Percentiles rank a stretch among this genome's conserved stretches.
phyloP scores from a whole-genome alignment of 2,329 filamentous ascomycete genomes.

The Ascochyta koolunga region DNA sequence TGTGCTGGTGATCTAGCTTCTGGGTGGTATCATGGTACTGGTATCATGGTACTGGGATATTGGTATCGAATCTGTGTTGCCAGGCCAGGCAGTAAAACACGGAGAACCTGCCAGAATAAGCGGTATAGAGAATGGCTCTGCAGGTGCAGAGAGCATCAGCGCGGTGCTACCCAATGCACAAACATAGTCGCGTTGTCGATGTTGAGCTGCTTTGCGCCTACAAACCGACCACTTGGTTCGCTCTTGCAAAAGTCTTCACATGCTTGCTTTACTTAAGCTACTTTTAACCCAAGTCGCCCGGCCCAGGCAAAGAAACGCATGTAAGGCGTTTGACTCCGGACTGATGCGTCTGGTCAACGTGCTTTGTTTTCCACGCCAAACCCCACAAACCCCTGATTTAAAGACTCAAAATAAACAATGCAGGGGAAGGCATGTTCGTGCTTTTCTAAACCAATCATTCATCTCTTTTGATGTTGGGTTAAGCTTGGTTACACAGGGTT shows the following conservation, averaged over 20 bases:
- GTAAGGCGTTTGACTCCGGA: constrained; percentile 17
- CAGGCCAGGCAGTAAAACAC: neutral
- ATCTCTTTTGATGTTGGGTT: constrained; percentile 15
- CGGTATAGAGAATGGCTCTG: constrained; percentile 3
- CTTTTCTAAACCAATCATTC: constrained; percentile 6
- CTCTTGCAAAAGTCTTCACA: neutral
- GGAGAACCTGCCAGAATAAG: constrained; percentile 15
- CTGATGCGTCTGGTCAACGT: constrained; percentile 22
- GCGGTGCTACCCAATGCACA: neutral
- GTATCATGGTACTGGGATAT: constrained; percentile 20
- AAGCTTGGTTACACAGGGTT: constrained; percentile 34
- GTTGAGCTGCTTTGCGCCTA: neutral
- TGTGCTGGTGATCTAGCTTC: constrained; percentile 2
- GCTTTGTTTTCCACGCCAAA: constrained; percentile 22
- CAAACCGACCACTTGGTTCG: neutral
- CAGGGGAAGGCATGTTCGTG: constrained; percentile 5
- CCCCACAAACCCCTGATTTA: constrained; percentile 24
- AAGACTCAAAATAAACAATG: constrained; percentile 12
- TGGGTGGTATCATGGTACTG: constrained; percentile 18
- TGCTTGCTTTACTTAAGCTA: neutral
- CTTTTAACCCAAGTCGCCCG: neutral
- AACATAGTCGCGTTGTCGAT: neutral
- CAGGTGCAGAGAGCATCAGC: neutral
- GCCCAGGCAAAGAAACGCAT: constrained; percentile 9
- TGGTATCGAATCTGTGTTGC: constrained; percentile 1